Evolutionary conservation across 2,329 filamentous ascomycete species (phyloP).

Genomic region (Pseudocercospora vitis): DNA sequence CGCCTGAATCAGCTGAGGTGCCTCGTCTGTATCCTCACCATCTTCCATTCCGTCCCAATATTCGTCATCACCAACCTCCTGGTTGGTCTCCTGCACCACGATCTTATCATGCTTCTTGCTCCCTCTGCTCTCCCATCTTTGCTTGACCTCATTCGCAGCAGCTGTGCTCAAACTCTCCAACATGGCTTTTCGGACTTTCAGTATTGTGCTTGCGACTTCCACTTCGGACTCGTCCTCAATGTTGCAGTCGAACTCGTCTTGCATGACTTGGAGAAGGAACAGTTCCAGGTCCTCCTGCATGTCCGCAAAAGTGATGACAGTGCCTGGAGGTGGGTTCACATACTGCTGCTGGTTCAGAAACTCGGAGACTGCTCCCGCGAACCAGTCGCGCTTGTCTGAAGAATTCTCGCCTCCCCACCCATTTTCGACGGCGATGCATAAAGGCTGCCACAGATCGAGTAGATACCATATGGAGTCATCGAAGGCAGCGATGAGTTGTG

Average conservation of each 20-base stretch:
- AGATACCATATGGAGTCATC: constrained; percentile 84
- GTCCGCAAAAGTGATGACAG: not conserved
- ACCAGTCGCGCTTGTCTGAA: constrained; percentile 91
- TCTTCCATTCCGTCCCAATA: constrained; percentile 53
- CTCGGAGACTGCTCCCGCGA: constrained; percentile 82
- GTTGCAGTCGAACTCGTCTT: constrained; percentile 91
- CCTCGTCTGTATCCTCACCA: constrained; percentile 56
- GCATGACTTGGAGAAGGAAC: constrained; percentile 84
- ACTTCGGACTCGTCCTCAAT: constrained; percentile 85
- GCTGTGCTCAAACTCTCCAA: constrained; percentile 67
- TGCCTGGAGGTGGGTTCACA: not conserved
- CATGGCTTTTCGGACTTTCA: constrained; percentile 66
- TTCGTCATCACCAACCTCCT: constrained; percentile 54
- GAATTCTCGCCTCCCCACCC: constrained; percentile 84
- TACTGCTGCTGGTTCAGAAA: constrained; percentile 57
- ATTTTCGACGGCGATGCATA: constrained; percentile 82
- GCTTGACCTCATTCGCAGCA: constrained; percentile 77
- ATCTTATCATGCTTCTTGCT: constrained; percentile 61
- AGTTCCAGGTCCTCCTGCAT: constrained; percentile 73
- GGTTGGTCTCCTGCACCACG: constrained; percentile 58
- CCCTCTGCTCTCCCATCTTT: constrained; percentile 70
- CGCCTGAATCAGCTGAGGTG: constrained; percentile 61
- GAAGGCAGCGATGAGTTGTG: constrained; percentile 47
- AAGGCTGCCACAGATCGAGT: constrained; percentile 83
- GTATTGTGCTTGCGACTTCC: constrained; percentile 70